phyloP scores from a whole-genome alignment of 768 basidiomycete genomes.

The Ramaria rubella region DNA sequence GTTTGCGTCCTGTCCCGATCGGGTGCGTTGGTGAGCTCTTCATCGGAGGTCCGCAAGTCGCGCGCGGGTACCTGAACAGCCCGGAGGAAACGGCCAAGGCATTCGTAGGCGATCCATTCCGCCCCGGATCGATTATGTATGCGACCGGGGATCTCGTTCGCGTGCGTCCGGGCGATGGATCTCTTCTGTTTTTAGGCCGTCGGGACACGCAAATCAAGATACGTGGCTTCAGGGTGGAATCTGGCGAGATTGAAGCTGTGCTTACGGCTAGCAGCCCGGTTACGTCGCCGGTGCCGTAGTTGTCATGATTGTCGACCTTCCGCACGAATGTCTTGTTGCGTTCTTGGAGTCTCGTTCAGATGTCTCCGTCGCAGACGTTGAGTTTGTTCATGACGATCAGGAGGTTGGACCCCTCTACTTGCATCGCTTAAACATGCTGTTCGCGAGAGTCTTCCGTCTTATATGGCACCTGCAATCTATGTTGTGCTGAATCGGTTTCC shows the following conservation, averaged over 20 bases:
- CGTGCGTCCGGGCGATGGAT: too few relatives aligned
- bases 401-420: not conserved
- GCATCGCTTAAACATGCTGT: not conserved
- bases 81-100: too few relatives aligned
- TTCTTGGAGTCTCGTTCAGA: not conserved
- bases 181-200: not conserved
- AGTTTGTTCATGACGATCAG: not conserved
- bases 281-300: not conserved
- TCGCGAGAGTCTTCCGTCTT: not conserved
- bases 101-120: too few relatives aligned
- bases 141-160: too few relatives aligned
- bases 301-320: not conserved
- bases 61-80: too few relatives aligned
- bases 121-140: too few relatives aligned
- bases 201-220: not conserved
- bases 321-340: not conserved
- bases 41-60: too few relatives aligned
- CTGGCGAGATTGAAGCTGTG: not conserved
- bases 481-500: too few relatives aligned
- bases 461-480: not conserved
- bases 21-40: too few relatives aligned
- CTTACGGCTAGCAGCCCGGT: not conserved
- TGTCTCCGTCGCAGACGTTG: not conserved
- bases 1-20: too few relatives aligned
- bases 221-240: not conserved